Percentiles rank a stretch among this genome's conserved stretches.
Conservation (phyloP, 257 asterid genomes). For the Solanum appendiculatum region DNA sequence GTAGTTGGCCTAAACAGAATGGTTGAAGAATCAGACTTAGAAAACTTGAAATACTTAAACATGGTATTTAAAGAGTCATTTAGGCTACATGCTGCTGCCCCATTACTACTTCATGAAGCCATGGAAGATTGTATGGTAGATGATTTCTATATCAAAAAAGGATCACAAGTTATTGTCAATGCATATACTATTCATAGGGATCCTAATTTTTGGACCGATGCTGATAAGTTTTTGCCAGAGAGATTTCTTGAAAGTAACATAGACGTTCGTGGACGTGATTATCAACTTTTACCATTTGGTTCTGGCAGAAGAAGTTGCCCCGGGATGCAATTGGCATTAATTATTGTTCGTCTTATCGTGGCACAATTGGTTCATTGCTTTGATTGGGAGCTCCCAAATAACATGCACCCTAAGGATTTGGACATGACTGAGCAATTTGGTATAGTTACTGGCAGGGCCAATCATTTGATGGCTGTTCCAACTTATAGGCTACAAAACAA, state of each 20-base stretch:
- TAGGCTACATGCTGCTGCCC: conserved; percentile 47
- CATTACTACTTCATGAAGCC: conserved; percentile 37
- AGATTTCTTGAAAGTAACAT: conserved; percentile 29
- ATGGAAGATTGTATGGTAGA: conserved; percentile 23
- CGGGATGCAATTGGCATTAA: conserved; percentile 38
- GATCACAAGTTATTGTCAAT: conserved; percentile 30
- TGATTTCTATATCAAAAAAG: conserved; percentile 31
- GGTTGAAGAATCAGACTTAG: conserved; percentile 48
- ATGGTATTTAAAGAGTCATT: conserved; percentile 43
- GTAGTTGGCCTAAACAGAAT: conserved; percentile 32
- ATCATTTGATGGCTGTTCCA: conserved; percentile 17
- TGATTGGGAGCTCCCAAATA: conserved; percentile 43
- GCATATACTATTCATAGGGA: conserved; percentile 35
- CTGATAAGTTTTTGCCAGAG: conserved; percentile 42
- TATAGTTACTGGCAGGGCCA: conserved; percentile 16
- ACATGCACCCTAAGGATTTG: conserved; percentile 22
- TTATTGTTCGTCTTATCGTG: conserved; percentile 28
- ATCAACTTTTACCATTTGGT: conserved; percentile 44
- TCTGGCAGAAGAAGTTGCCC: conserved; percentile 52
- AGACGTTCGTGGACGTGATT: conserved; percentile 39
- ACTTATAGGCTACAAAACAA: conserved; percentile 1
- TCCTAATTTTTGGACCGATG: conserved; percentile 31
- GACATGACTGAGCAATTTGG: conserved; percentile 42
- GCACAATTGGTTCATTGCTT: conserved; percentile 57
- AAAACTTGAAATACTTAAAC: conserved; percentile 25